Evolutionary conservation across 225 moss, liverwort and hornwort genomes (phyloP).

Genomic region (Marchantia polymorpha): DNA sequence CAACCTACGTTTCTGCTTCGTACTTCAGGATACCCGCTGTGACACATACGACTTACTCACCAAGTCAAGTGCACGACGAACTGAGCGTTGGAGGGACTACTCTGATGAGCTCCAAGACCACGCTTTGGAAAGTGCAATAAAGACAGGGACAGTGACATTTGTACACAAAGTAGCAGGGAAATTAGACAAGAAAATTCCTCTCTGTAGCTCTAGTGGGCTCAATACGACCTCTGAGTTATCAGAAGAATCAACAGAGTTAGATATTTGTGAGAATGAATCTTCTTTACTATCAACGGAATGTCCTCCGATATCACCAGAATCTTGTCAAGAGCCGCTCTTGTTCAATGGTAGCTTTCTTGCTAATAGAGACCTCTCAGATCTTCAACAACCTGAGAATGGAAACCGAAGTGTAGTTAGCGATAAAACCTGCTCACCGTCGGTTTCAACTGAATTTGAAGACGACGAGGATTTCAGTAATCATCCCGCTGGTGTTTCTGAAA

Average conservation of each 20-base stretch:
- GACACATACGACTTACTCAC: slow-evolving; percentile 77
- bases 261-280: no score
- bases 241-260: slow-evolving; percentile 4
- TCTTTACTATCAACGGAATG: background rate
- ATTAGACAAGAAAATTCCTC: background rate
- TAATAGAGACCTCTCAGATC: background rate
- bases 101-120: slow-evolving; percentile 64
- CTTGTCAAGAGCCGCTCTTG: background rate
- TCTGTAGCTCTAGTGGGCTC: background rate
- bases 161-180: slow-evolving; percentile 43
- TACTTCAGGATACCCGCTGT: slow-evolving; percentile 63
- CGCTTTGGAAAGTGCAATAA: slow-evolving; percentile 58
- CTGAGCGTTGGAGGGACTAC: slow-evolving; percentile 63
- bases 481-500: background rate
- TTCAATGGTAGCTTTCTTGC: background rate
- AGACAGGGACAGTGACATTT: slow-evolving; percentile 66
- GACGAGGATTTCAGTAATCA: background rate
- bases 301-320: background rate
- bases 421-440: background rate
- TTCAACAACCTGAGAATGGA: background rate
- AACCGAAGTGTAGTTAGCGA: background rate
- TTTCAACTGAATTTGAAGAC: background rate
- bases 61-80: slow-evolving; percentile 34
- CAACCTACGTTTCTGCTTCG: background rate
- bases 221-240: background rate